phyloP scores from a whole-genome alignment of 495 filamentous ascomycete genomes.

The Immersiella caudata region DNA sequence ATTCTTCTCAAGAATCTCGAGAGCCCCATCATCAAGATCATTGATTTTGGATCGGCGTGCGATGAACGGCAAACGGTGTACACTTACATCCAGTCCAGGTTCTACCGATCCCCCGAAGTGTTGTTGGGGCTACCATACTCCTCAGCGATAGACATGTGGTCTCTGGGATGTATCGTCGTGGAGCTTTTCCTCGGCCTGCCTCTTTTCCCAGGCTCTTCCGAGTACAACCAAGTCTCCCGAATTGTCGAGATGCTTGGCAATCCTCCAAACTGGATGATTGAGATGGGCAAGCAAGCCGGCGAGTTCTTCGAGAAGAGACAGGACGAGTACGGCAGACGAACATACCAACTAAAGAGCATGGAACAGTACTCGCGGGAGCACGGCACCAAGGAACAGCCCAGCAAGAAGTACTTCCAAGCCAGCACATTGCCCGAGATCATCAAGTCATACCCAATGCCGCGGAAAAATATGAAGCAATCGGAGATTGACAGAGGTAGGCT shows the following conservation, averaged over 20 bases:
- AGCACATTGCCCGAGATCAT: conserved; percentile 96
- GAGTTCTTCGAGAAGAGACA: conserved; percentile 97
- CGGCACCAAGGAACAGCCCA: conserved; percentile 94
- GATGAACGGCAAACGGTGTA: conserved; percentile 99
- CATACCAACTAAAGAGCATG: conserved; percentile 92
- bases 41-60: conserved; percentile 98
- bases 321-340: conserved; percentile 84
- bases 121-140: conserved; percentile 93
- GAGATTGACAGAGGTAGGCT: conserved; percentile 91
- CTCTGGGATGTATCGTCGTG: conserved; percentile 96
- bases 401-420: conserved; percentile 98
- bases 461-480: conserved; percentile 98
- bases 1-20: conserved; percentile 98
- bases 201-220: conserved; percentile 95
- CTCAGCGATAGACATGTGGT: conserved; percentile 99
- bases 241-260: conserved; percentile 99
- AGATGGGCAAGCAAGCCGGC: conserved; percentile 96
- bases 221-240: conserved; percentile 97
- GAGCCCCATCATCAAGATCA: conserved; percentile 99
- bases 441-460: conserved; percentile 93
- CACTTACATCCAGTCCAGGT: conserved; percentile 98
- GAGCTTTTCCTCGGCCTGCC: conserved; percentile 96
- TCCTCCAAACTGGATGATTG: conserved; percentile 98
- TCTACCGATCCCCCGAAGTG: conserved; percentile 97
- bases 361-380: conserved; percentile 96